Base-by-base conservation (phyloP, 2,329 filamentous ascomycete genomes). In the Huntiella bhutanensis region DNA sequence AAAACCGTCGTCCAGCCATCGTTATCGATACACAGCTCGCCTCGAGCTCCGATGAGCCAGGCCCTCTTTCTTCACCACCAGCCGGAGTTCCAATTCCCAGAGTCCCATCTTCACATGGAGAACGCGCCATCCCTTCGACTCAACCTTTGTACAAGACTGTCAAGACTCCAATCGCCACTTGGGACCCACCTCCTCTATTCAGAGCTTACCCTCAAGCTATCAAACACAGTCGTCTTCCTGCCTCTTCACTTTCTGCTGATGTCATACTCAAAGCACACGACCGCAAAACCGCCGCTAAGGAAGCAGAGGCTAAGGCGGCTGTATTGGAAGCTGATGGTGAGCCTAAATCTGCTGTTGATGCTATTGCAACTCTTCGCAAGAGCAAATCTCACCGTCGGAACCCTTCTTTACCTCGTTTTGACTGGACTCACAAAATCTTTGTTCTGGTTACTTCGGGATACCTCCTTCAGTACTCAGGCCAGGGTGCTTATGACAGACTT, bases 181-280 rank as follows among this genome's bases (percentile, higher is more conserved):
- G 77, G 77, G 71, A 74, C 47, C 72, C 78, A 12, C 82, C 84
- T 5, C 82, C 85, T 2, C 64, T 95, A 10, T 92, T 87, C 59
- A 82, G 93, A 58, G 85, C 83, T 10, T 93, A 86, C 57, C 80
- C 83, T 0, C 86, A 93, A 60, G 77, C 84, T 2, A 71, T 84
- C 53, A 86, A 82, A 55, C 75, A 91, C 58, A 77, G 75, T 8
- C 75, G 71, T 12, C 65, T 93, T 3, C 71, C 77, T 19, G 71
- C 80, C 12, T 79, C 80, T 34, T 73, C 70, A 2, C 62, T 80
- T 8, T 74, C 80, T 1, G 71, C 80, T 1, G 86, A 92, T 51
- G 62, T 71, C 1, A 72, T 91, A 41, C 58, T 85, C 43, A 44
- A 43, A 32, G 17, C 43, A 3, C 47, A 49, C 17, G 62, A 61